Conservation (phyloP, 2,329 filamentous ascomycete species). For the Apiospora pterosperma region DNA sequence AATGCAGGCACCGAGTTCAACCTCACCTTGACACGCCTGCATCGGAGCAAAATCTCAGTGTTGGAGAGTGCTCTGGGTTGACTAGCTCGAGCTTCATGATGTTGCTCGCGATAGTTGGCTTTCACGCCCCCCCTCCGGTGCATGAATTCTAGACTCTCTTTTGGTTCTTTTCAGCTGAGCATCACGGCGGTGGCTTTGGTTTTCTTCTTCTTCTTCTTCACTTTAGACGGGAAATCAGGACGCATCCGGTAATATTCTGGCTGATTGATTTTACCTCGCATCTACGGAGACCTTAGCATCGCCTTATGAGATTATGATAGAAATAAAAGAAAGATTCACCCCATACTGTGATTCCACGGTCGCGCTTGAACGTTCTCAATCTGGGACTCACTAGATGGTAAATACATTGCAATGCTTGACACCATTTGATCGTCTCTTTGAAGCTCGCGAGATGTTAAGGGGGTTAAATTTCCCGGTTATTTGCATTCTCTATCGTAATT, state of each 20-base stretch:
- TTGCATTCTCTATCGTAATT: neutral
- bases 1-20: neutral
- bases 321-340: neutral
- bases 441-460: neutral
- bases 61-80: neutral
- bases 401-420: neutral
- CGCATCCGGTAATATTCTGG: neutral
- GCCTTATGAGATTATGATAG: conserved; percentile 1
- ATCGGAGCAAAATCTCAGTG: neutral
- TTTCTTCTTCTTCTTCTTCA: neutral
- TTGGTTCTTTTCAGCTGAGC: neutral
- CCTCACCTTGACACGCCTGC: neutral
- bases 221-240: conserved; percentile 4
- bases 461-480: neutral
- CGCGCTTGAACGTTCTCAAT: too few relatives aligned
- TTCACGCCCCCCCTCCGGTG: neutral
- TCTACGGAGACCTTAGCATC: neutral
- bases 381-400: neutral
- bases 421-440: neutral
- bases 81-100: neutral
- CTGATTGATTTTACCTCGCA: neutral
- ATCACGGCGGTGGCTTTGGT: neutral
- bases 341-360: neutral
- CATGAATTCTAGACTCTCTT: conserved; percentile 5
- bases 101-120: neutral